Evolutionary conservation across 2,329 filamentous ascomycete species (phyloP).

Genomic region (Exserohilum turcica): DNA sequence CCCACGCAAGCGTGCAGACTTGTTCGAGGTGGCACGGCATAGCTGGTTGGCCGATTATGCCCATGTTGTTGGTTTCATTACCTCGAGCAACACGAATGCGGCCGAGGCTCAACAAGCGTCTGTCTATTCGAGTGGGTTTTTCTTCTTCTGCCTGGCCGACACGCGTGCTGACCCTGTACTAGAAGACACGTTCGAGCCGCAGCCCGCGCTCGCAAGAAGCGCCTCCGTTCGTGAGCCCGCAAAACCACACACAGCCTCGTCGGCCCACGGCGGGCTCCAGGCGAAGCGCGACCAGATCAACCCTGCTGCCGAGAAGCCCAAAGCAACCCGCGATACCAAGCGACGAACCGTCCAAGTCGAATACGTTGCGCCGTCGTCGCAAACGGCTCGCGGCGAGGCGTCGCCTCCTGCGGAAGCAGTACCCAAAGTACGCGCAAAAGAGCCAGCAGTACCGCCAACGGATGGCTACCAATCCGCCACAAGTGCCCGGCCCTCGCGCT

Average conservation of each 20-base stretch:
- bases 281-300: conserved; percentile 79
- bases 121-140: conserved; percentile 61
- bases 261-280: conserved; percentile 63
- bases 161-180: conserved; percentile 16
- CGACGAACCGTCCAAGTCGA: conserved; percentile 95
- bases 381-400: conserved; percentile 74
- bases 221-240: conserved; percentile 88
- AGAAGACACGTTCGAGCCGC: conserved; percentile 63
- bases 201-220: conserved; percentile 75
- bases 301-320: conserved; percentile 66
- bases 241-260: conserved; percentile 63
- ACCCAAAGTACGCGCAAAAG: conserved; percentile 59
- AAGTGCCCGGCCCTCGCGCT: conserved; percentile 30
- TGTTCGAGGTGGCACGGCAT: conserved; percentile 96
- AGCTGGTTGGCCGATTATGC: conserved; percentile 98
- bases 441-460: conserved; percentile 52
- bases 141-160: background rate
- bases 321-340: conserved; percentile 78
- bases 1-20: conserved; percentile 88
- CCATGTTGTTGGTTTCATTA: conserved; percentile 96
- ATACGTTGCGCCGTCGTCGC: conserved; percentile 89
- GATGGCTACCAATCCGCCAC: conserved; percentile 44
- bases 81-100: conserved; percentile 87
- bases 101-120: conserved; percentile 84
- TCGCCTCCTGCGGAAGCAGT: conserved; percentile 46